Conservation (phyloP, 2,329 filamentous ascomycete genomes). For the Calonectria hawksworthii region DNA sequence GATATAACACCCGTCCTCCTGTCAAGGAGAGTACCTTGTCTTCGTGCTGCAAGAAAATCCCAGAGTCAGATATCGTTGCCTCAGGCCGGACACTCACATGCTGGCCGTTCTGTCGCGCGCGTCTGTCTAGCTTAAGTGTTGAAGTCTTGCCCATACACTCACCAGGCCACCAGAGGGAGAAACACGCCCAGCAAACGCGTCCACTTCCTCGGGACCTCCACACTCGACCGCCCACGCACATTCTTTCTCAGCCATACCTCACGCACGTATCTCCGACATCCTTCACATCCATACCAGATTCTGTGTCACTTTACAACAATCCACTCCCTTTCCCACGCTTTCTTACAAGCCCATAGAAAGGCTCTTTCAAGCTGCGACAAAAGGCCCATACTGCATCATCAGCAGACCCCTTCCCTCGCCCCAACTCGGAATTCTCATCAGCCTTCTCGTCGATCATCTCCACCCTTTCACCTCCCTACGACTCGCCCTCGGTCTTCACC, state of each 20-base stretch:
- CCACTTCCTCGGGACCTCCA: neutral
- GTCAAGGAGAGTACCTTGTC: neutral
- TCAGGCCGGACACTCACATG: constrained; percentile 22
- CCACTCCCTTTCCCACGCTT: neutral
- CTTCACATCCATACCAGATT: constrained; percentile 19
- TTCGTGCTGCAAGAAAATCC: neutral
- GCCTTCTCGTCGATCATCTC: constrained; percentile 9
- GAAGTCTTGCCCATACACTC: constrained; percentile 15
- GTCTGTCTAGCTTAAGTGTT: constrained; percentile 12
- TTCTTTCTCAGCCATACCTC: constrained; percentile 16
- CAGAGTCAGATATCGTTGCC: neutral
- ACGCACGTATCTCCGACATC: constrained; percentile 4
- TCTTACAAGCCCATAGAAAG: neutral
- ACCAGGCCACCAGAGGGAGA: constrained; percentile 6
- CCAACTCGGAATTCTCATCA: constrained; percentile 2
- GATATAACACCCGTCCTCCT: neutral
- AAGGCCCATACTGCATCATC: neutral
- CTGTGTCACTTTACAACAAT: neutral
- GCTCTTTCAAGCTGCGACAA: constrained; percentile 1
- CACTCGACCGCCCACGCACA: constrained; percentile 2
- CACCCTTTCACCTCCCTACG: neutral
- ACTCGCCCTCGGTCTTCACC: neutral
- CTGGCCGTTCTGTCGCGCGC: constrained; percentile 9
- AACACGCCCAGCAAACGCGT: constrained; percentile 7
- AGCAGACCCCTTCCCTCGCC: neutral